A percentile compares a stretch with the other conserved stretches of the same genome.
Evolutionary conservation across 2,329 filamentous ascomycete genomes (phyloP).

Genomic region (Endothia cerciana): DNA sequence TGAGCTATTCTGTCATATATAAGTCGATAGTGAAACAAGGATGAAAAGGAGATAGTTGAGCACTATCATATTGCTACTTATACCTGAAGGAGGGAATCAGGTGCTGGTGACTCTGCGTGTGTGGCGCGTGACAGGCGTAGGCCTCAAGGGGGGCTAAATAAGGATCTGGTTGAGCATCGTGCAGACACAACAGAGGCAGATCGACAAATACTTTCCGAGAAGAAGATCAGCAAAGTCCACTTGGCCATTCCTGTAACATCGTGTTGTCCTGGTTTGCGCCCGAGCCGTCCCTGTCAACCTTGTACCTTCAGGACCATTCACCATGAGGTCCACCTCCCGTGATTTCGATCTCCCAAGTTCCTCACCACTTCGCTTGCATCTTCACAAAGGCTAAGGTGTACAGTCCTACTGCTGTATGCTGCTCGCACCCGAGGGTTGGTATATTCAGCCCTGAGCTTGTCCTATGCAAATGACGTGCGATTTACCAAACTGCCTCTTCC

Average conservation of each 20-base stretch:
- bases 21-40: not conserved
- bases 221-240: not conserved
- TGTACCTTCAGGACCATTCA: not conserved
- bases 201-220: not conserved
- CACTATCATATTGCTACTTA: not conserved
- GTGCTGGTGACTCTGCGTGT: not conserved
- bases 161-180: not conserved
- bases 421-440: slow-evolving; percentile 9
- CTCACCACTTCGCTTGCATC: not conserved
- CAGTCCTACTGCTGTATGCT: not conserved
- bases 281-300: not conserved
- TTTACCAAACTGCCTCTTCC: not conserved
- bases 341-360: no score
- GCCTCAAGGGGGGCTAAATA: not conserved
- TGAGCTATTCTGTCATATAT: not conserved
- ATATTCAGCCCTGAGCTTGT: slow-evolving; percentile 20
- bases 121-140: not conserved
- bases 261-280: not conserved
- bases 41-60: not conserved
- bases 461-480: not conserved
- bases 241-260: not conserved
- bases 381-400: not conserved
- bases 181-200: not conserved
- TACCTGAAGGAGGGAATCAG: not conserved
- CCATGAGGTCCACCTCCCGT: not conserved